Conservation (phyloP, 2,329 filamentous ascomycete genomes). For the Rutstroemia sp. region DNA sequence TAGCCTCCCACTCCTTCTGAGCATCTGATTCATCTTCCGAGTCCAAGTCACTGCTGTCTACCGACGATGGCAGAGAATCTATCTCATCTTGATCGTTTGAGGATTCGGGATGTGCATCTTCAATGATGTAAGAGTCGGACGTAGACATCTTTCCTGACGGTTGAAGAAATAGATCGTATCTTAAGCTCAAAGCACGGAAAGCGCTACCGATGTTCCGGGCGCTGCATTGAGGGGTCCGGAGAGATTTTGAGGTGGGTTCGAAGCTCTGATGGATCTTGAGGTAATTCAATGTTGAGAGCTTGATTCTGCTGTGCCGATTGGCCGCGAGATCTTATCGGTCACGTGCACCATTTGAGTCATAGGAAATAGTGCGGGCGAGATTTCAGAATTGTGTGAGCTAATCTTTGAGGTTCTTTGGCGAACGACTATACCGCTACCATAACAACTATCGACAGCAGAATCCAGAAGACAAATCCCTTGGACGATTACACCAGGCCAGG, state of each 20-base stretch:
- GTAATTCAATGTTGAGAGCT: neutral
- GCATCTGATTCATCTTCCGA: conserved; percentile 68
- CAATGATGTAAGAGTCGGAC: conserved; percentile 24
- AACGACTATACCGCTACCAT: too few relatives aligned
- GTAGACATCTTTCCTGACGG: conserved; percentile 23
- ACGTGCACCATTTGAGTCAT: too few relatives aligned
- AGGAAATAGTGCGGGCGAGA: too few relatives aligned
- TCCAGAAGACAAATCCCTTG: too few relatives aligned
- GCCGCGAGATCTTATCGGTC: neutral
- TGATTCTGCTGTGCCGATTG: neutral
- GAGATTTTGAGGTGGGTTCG: neutral
- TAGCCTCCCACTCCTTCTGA: conserved; percentile 91
- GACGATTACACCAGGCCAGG: too few relatives aligned
- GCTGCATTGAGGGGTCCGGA: conserved; percentile 4
- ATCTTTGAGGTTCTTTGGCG: too few relatives aligned
- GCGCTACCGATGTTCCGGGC: conserved; percentile 4
- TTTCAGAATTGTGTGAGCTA: too few relatives aligned
- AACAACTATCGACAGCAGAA: too few relatives aligned
- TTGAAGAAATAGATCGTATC: neutral
- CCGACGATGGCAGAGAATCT: conserved; percentile 56
- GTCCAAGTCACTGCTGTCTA: conserved; percentile 43
- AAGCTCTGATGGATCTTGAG: neutral
- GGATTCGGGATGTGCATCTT: conserved; percentile 39
- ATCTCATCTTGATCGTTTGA: conserved; percentile 51
- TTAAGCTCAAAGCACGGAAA: conserved; percentile 6